Evolutionary conservation across 768 basidiomycete species (phyloP).

Genomic region (Russula earlei): DNA sequence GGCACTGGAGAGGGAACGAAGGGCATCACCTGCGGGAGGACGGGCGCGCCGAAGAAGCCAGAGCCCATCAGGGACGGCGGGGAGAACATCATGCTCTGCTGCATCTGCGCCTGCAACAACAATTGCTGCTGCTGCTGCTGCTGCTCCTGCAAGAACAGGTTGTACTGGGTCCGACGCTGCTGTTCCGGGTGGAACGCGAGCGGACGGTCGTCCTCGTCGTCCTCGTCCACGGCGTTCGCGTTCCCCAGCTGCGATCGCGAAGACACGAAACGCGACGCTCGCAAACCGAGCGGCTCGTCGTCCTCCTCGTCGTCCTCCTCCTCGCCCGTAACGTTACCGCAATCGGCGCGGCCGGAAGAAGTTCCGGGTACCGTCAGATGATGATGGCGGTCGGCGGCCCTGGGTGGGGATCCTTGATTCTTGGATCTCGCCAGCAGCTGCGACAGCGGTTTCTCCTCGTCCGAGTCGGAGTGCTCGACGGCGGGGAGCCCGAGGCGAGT

Average conservation of each 20-base stretch:
- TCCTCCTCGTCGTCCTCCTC: slow-evolving; percentile 51
- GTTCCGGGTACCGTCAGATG: slow-evolving; percentile 13
- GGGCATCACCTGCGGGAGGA: slow-evolving; percentile 32
- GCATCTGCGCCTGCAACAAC: slow-evolving; percentile 41
- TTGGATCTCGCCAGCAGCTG: slow-evolving; percentile 39
- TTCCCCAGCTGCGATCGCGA: slow-evolving; percentile 9
- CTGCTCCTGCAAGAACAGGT: slow-evolving; percentile 35
- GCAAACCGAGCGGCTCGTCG: slow-evolving; percentile 61
- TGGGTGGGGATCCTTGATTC: too few species aligned
- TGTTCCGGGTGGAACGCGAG: slow-evolving; percentile 72
- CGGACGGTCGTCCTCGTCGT: slow-evolving; percentile 49
- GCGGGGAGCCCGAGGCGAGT: slow-evolving; percentile 24
- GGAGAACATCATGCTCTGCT: slow-evolving; percentile 66
- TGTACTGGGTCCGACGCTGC: slow-evolving; percentile 55
- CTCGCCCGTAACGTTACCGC: slow-evolving; percentile 4
- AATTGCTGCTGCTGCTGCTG: slow-evolving; percentile 58
- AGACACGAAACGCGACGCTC: slow-evolving; percentile 40
- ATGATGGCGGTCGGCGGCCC: slow-evolving; percentile 31
- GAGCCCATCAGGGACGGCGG: slow-evolving; percentile 57
- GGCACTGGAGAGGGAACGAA: slow-evolving; percentile 36
- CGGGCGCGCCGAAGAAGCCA: slow-evolving; percentile 54
- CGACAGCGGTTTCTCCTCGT: slow-evolving; percentile 67
- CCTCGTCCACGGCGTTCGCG: slow-evolving; percentile 1
- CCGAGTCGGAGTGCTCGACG: slow-evolving; percentile 39
- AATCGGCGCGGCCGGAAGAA: background rate